These are phyloP conservation scores for Pulveroboletus sp. DNA, from an alignment of 768 basidiomycete species.

Conservation along the genomic window DNA sequence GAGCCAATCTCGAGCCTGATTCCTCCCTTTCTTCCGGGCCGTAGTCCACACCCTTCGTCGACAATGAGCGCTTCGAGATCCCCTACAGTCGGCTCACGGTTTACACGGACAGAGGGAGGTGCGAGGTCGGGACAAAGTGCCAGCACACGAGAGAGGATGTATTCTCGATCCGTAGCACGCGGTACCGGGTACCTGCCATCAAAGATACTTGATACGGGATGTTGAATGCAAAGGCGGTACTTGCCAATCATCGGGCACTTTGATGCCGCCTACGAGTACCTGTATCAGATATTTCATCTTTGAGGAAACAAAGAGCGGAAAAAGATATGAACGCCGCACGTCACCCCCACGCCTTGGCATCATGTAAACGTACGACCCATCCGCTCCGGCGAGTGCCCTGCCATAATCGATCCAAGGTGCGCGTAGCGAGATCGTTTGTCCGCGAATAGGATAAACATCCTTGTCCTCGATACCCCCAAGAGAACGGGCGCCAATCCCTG, in stretches of 20 bases:
- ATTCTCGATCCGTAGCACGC: slow-evolving; percentile 56
- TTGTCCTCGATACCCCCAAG: slow-evolving; percentile 52
- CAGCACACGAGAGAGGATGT: slow-evolving; percentile 53
- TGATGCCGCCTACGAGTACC: slow-evolving; percentile 62
- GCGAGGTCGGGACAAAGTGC: slow-evolving; percentile 54
- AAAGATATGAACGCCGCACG: slow-evolving; percentile 36
- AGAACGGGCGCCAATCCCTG: slow-evolving; percentile 56
- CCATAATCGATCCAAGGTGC: slow-evolving; percentile 49
- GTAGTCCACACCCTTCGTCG: slow-evolving; percentile 57
- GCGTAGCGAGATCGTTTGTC: slow-evolving; percentile 41
- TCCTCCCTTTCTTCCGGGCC: slow-evolving; percentile 67
- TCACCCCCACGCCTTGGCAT: slow-evolving; percentile 38
- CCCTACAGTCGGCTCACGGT: slow-evolving; percentile 44
- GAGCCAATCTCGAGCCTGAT: slow-evolving; percentile 53
- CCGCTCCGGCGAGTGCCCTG: slow-evolving; percentile 26
- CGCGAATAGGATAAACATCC: slow-evolving; percentile 44
- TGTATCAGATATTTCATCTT: slow-evolving; percentile 11
- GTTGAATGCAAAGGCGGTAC: not conserved
- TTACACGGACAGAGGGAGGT: slow-evolving; percentile 47
- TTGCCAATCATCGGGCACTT: slow-evolving; percentile 58
- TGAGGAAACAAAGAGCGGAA: not conserved
- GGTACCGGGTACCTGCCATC: slow-evolving; percentile 55
- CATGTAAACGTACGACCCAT: slow-evolving; percentile 34
- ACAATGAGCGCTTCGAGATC: slow-evolving; percentile 47
- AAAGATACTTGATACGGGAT: not conserved